Evolutionary conservation across 2,329 filamentous ascomycete species (phyloP).

Genomic region (Allantophomopsis cytisporea): DNA sequence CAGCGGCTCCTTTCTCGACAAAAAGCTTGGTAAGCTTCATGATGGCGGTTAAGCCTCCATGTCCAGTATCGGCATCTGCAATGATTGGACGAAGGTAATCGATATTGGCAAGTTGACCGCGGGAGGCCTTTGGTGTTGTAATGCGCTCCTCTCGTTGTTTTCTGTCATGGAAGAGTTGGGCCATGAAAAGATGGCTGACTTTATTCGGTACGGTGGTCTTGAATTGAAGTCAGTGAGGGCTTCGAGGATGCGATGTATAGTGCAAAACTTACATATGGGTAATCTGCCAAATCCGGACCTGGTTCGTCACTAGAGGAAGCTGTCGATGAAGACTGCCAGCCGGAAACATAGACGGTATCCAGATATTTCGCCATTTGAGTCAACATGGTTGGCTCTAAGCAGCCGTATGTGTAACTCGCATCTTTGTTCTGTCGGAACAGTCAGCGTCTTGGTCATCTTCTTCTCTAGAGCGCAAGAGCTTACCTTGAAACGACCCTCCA

Average conservation of each 20-base stretch:
- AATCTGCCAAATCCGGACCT: slow-evolving; percentile 94
- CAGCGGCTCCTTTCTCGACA: slow-evolving; percentile 88
- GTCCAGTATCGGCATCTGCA: slow-evolving; percentile 92
- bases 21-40: slow-evolving; percentile 99
- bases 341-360: slow-evolving; percentile 96
- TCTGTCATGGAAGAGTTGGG: slow-evolving; percentile 97
- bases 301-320: slow-evolving; percentile 92
- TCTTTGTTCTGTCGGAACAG: slow-evolving; percentile 50
- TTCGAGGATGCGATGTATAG: not conserved
- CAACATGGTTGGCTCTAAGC: slow-evolving; percentile 94
- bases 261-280: slow-evolving; percentile 59
- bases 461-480: not conserved
- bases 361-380: slow-evolving; percentile 99
- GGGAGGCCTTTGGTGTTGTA: slow-evolving; percentile 56
- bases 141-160: slow-evolving; percentile 96
- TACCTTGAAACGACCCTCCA: slow-evolving; percentile 80
- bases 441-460: not conserved
- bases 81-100: slow-evolving; percentile 95
- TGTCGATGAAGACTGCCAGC: slow-evolving; percentile 96
- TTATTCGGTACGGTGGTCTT: slow-evolving; percentile 98
- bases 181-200: slow-evolving; percentile 93
- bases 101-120: slow-evolving; percentile 61
- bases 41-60: slow-evolving; percentile 92
- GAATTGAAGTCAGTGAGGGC: slow-evolving; percentile 4
- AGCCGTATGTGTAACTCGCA: slow-evolving; percentile 91